phyloP scores from a whole-genome alignment of 1,139 yeast genomes.

The Blastobotrys indianensis region DNA sequence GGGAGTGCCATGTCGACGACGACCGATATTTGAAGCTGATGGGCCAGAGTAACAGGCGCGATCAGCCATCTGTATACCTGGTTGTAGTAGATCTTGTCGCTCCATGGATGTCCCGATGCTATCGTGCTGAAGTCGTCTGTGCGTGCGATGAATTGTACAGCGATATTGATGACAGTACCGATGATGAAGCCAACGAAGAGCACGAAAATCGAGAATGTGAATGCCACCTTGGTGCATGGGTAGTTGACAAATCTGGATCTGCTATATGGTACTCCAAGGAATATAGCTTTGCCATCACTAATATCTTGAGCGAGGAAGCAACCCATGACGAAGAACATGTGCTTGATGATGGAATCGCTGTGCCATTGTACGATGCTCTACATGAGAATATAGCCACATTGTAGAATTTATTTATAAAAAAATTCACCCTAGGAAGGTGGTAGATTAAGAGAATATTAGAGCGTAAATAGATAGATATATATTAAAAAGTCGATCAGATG shows the following conservation, averaged over 20 bases:
- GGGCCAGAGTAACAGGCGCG: no score
- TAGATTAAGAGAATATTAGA: background rate
- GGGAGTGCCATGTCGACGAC: conserved; percentile 3
- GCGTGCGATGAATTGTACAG: background rate
- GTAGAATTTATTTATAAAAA: no score
- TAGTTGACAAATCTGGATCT: background rate
- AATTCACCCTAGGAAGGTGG: no score
- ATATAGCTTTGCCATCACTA: no score
- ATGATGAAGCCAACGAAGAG: background rate
- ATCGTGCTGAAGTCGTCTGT: background rate
- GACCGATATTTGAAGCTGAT: conserved; percentile 2
- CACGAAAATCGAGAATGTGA: background rate
- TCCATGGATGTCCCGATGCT: background rate
- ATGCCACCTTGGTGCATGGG: conserved; percentile 3
- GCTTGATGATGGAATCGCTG: no score
- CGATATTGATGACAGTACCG: background rate
- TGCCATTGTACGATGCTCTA: no score
- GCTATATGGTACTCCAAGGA: conserved; percentile 5
- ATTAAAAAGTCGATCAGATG: background rate
- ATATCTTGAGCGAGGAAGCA: no score
- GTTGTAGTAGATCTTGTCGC: background rate
- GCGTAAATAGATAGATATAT: no score
- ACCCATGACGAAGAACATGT: no score
- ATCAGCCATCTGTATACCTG: background rate
- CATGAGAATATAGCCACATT: no score